Evolutionary conservation across 768 basidiomycete genomes (phyloP).

Genomic region (Mycena maculata): DNA sequence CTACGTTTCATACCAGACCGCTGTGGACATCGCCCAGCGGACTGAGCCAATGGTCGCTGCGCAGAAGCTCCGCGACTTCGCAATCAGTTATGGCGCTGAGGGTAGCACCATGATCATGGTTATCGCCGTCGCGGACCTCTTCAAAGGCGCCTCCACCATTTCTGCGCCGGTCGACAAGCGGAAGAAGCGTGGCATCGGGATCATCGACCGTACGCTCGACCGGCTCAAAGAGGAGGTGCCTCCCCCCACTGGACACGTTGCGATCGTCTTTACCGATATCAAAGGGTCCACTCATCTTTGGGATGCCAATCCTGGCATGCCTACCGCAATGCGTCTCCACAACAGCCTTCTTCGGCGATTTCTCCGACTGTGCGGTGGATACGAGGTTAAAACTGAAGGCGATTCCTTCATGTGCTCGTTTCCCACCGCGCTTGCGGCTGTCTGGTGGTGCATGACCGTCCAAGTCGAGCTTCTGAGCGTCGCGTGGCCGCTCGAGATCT

Average conservation of each 20-base stretch:
- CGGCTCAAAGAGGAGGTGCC: constrained; percentile 83
- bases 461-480: constrained; percentile 86
- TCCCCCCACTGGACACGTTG: constrained; percentile 87
- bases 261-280: constrained; percentile 98
- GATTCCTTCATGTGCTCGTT: constrained; percentile 99
- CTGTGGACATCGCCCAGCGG: constrained; percentile 91
- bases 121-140: constrained; percentile 83
- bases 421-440: constrained; percentile 84
- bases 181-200: constrained; percentile 53
- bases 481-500: constrained; percentile 92
- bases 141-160: constrained; percentile 51
- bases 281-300: constrained; percentile 96
- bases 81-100: constrained; percentile 95
- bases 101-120: constrained; percentile 99
- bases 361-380: constrained; percentile 91
- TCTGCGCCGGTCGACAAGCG: constrained; percentile 22
- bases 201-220: constrained; percentile 68
- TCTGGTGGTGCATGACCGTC: constrained; percentile 91
- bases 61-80: constrained; percentile 95
- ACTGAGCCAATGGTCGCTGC: constrained; percentile 82
- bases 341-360: constrained; percentile 88
- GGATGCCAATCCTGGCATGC: constrained; percentile 97
- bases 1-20: constrained; percentile 92
- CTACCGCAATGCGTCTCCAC: constrained; percentile 91
- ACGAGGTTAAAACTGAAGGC: constrained; percentile 99